These are phyloP conservation scores for Ogataea ramenticola DNA, from an alignment of 805 yeast genomes.

Conservation along the genomic window DNA sequence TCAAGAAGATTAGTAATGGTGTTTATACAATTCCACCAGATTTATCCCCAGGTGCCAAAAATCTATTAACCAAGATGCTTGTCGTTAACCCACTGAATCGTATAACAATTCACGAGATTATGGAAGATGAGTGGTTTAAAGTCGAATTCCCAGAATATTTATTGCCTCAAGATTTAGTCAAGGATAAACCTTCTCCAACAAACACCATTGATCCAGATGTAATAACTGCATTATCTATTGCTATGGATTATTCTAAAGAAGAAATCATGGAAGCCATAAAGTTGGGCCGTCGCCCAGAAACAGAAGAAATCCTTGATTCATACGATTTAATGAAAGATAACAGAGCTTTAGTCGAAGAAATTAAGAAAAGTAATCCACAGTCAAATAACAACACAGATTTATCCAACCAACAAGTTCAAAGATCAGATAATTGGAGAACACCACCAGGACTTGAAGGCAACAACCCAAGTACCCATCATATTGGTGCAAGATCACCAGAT, in stretches of 20 bases:
- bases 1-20: conserved; percentile 89
- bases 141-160: conserved; percentile 74
- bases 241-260: conserved; percentile 86
- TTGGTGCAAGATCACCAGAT: neutral
- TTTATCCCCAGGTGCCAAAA: conserved; percentile 78
- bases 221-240: conserved; percentile 62
- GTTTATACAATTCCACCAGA: conserved; percentile 86
- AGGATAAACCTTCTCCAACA: conserved; percentile 19
- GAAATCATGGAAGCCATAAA: conserved; percentile 67
- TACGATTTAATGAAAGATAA: conserved; percentile 79
- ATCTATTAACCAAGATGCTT: conserved; percentile 77
- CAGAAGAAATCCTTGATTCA: conserved; percentile 81
- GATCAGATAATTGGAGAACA: conserved; percentile 22
- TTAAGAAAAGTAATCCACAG: conserved; percentile 31
- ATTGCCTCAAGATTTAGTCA: conserved; percentile 46
- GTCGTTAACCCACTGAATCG: conserved; percentile 93
- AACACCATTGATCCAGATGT: conserved; percentile 65
- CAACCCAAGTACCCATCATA: neutral
- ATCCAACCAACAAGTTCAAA: neutral
- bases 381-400: neutral
- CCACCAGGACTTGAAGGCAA: conserved; percentile 20
- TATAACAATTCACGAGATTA: conserved; percentile 85
- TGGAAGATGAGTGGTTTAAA: conserved; percentile 93
- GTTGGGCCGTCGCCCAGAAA: conserved; percentile 32
- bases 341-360: conserved; percentile 58